phyloP scores from a whole-genome alignment of 1,284 basidiomycete species.

The Melampsora larici-populina region DNA sequence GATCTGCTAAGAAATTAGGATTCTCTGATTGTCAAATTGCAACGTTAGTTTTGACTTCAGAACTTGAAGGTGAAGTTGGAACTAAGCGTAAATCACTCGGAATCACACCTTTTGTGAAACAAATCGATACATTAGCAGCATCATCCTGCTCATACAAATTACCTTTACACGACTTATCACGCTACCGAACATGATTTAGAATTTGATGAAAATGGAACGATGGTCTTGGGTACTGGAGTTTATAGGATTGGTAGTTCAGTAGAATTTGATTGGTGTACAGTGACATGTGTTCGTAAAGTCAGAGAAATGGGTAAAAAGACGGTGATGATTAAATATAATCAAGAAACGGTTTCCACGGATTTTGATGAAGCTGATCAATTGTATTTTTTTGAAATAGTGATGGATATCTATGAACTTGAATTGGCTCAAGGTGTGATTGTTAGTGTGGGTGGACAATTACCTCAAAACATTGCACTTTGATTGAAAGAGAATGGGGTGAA shows the following conservation, averaged over 20 bases:
- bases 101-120: constrained; percentile 96
- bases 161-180: constrained; percentile 99
- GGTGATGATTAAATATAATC: constrained; percentile 99
- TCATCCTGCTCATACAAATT: constrained; percentile 98
- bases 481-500: constrained; percentile 86
- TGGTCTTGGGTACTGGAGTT: constrained; percentile 98
- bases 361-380: constrained; percentile 98
- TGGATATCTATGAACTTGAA: constrained; percentile 99
- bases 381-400: constrained; percentile 98
- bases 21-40: constrained; percentile 94
- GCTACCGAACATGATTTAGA: constrained; percentile 92
- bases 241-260: constrained; percentile 98
- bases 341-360: constrained; percentile 98
- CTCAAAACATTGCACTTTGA: constrained; percentile 96
- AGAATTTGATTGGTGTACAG: constrained; percentile 99
- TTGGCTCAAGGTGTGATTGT: constrained; percentile 88
- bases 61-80: constrained; percentile 79
- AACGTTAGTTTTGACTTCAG: constrained; percentile 63
- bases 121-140: constrained; percentile 99
- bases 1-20: constrained; percentile 81
- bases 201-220: constrained; percentile 94
- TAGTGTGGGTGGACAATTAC: constrained; percentile 94
- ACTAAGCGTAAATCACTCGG: constrained; percentile 77
- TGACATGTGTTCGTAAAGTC: constrained; percentile 89
- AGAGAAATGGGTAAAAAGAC: constrained; percentile 88